Evolutionary conservation across 768 basidiomycete species (phyloP).

Genomic region (Gelatoporia subvermispora): DNA sequence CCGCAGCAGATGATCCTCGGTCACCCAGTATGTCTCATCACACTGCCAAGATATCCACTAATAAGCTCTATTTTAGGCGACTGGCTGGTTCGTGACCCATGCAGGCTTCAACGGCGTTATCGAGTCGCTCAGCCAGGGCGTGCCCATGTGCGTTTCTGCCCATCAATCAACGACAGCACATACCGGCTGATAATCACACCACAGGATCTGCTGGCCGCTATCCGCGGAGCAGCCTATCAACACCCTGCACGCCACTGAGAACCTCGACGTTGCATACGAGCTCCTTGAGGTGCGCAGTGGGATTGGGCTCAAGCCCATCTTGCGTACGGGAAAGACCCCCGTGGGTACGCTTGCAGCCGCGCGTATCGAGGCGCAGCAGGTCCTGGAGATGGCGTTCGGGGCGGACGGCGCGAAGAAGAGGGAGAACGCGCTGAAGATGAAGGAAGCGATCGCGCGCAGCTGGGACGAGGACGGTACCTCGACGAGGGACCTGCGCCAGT

Average conservation of each 20-base stretch:
- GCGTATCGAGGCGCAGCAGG: slow-evolving; percentile 10
- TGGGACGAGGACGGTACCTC: slow-evolving; percentile 9
- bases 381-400: slow-evolving; percentile 17
- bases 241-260: slow-evolving; percentile 15
- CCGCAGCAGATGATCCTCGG: slow-evolving; percentile 11
- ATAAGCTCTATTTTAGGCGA: slow-evolving; percentile 1
- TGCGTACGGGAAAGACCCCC: slow-evolving; percentile 13
- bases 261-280: slow-evolving; percentile 22
- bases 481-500: slow-evolving; percentile 2
- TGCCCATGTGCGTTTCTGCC: neutral
- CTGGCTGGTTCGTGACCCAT: slow-evolving; percentile 9
- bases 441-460: neutral
- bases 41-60: too few relatives aligned
- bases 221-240: slow-evolving; percentile 20
- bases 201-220: slow-evolving; percentile 25
- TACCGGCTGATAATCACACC: too few relatives aligned
- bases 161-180: neutral
- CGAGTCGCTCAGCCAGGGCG: neutral
- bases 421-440: slow-evolving; percentile 10
- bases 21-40: slow-evolving; percentile 2
- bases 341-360: slow-evolving; percentile 19
- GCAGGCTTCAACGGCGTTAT: slow-evolving; percentile 1
- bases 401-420: slow-evolving; percentile 22
- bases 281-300: slow-evolving; percentile 22
- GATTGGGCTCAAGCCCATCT: slow-evolving; percentile 10